A percentile compares a stretch with the other conserved stretches of the same genome.
phyloP scores from a whole-genome alignment of 371 early-diverging fungal species.

The Mortierella sp. region DNA sequence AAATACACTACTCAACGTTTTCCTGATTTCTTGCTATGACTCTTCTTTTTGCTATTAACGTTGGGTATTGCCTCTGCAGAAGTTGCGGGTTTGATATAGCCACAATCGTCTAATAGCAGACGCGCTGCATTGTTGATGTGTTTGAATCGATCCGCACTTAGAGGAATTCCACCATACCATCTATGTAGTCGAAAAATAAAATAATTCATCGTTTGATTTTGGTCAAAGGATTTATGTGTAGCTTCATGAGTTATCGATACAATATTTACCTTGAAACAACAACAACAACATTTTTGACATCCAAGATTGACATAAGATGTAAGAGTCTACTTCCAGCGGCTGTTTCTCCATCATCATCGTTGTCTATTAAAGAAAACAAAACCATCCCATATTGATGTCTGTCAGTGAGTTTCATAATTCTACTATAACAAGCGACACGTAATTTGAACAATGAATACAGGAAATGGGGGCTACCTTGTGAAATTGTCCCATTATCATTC shows the following conservation, averaged over 20 bases:
- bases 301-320: slow-evolving; percentile 82
- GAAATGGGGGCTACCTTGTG: slow-evolving; percentile 57
- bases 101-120: slow-evolving; percentile 73
- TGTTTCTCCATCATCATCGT: slow-evolving; percentile 88
- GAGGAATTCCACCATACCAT: slow-evolving; percentile 91
- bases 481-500: slow-evolving; percentile 64
- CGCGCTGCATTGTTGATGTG: slow-evolving; percentile 91
- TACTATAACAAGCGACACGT: not conserved
- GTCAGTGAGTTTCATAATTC: not conserved
- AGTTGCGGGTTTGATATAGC: slow-evolving; percentile 62
- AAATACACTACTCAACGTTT: no score
- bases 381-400: not conserved
- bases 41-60: slow-evolving; percentile 11
- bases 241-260: no score
- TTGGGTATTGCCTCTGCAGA: slow-evolving; percentile 8
- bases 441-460: not conserved
- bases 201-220: not conserved
- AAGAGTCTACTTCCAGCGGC: slow-evolving; percentile 85
- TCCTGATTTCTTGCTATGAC: not conserved
- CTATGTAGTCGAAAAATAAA: slow-evolving; percentile 5
- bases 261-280: slow-evolving; percentile 76
- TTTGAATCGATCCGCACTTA: slow-evolving; percentile 92
- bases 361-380: slow-evolving; percentile 58
- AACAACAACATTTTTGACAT: slow-evolving; percentile 82
- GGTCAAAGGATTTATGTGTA: no score